Percentiles rank a stretch among this genome's conserved stretches.
These are phyloP conservation scores for Phtheirospermum japonicum DNA, from an alignment of 257 asterid species.

Conservation along the genomic window DNA sequence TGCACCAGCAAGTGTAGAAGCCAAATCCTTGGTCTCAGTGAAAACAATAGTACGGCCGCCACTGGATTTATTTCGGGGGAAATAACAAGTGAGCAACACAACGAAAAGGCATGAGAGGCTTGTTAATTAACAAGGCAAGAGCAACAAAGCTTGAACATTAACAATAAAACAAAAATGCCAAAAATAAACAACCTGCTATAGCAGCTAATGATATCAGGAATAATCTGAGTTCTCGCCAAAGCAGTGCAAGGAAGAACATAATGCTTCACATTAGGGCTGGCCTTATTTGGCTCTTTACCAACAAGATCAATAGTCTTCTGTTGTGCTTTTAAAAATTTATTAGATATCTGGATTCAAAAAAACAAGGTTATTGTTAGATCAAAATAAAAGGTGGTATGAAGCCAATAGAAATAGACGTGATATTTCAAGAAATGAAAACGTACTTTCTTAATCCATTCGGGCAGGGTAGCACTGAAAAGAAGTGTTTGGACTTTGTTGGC, in stretches of 20 bases:
- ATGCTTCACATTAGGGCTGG: conserved; percentile 87
- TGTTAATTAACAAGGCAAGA: not conserved
- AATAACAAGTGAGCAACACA: conserved; percentile 14
- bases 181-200: conserved; percentile 74
- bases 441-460: conserved; percentile 83
- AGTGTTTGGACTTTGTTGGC: conserved; percentile 86
- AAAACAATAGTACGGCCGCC: conserved; percentile 94
- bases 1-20: conserved; percentile 85
- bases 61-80: conserved; percentile 37
- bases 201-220: conserved; percentile 92
- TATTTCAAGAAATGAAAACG: conserved; percentile 6
- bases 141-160: not conserved
- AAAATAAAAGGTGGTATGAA: not conserved
- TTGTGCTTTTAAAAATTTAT: conserved; percentile 71
- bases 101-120: not conserved
- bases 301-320: conserved; percentile 89
- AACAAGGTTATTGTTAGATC: conserved; percentile 19
- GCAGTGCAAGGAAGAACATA: conserved; percentile 86
- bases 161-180: not conserved
- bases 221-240: conserved; percentile 80
- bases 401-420: not conserved
- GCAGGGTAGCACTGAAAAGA: conserved; percentile 96
- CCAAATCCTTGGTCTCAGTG: conserved; percentile 86
- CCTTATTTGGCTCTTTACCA: conserved; percentile 97
- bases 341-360: conserved; percentile 51